Evolutionary conservation across 1,284 basidiomycete genomes (phyloP), one percentile per base, ranked within the genome.

Genomic region (Schizophyllum amplum): DNA sequence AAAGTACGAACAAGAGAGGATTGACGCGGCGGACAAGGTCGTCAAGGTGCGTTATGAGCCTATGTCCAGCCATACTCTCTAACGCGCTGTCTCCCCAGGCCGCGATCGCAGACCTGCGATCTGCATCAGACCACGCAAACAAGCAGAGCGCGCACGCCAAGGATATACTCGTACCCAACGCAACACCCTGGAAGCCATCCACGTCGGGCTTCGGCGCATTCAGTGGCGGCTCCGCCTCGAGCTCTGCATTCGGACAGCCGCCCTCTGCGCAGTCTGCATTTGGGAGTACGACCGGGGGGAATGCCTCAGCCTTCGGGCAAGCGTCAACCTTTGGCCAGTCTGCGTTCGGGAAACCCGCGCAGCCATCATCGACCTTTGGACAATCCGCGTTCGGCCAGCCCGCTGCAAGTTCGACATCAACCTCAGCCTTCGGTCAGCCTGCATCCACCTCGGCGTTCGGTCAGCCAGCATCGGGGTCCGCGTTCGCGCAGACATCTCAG

Each of bases 1-100:
- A 52, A 75, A 75, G 62, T 86, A 84, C 61, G 87, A 90, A 66
- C 68, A 77, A 66, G 63, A 76, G 48, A 70, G 69, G 57, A 77
- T 74, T n/a, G 56, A 68, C 9, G 66, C 70, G 4, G 72, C 76
- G 21, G 70, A 74, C n/a, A 68, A 71, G 53, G 62, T 65, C 5
- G 71, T 63, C 54, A 52, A 63, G 21, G 74, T 77, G 61, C 53
- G 67, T 61, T 13, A 27, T 22, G 11, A 25, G 47, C 20, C 13
- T 33, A 13, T n/a, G n/a, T n/a, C n/a, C n/a, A n/a, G n/a, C n/a
- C n/a, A n/a, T n/a, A 42, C 2, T 4, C 33, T 42, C 13, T 13
- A 33, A 42, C 33, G 13, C 33, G 11, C 33, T 42, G n/a, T n/a
- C n/a, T n/a, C n/a, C 33, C 33, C 7, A 42, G 33, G 81, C 78